phyloP scores from a whole-genome alignment of 495 filamentous ascomycete genomes.

The Amphirosellinia nigrospora region DNA sequence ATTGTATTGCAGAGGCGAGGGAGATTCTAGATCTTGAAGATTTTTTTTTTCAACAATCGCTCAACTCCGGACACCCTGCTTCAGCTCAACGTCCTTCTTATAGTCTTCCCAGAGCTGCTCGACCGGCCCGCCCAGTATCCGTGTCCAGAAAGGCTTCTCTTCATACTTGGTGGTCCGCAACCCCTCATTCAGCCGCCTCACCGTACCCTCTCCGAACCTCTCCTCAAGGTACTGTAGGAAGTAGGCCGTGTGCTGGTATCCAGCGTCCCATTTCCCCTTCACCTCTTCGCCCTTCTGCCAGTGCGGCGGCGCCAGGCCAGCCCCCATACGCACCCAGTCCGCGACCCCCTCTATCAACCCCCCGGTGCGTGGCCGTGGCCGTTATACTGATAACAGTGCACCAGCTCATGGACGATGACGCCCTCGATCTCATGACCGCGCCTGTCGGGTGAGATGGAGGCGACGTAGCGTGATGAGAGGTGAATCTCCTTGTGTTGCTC shows the following conservation, averaged over 20 bases:
- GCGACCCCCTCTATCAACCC: constrained; percentile 93
- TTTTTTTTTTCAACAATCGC: neutral
- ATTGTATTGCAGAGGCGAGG: constrained; percentile 13
- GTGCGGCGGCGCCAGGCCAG: constrained; percentile 77
- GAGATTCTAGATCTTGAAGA: constrained; percentile 2
- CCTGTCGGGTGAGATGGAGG: constrained; percentile 46
- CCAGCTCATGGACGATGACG: constrained; percentile 89
- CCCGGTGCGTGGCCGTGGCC: constrained; percentile 68
- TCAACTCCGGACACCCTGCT: neutral
- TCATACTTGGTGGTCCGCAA: constrained; percentile 64
- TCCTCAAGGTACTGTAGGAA: constrained; percentile 80
- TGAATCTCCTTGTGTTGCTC: constrained; percentile 93
- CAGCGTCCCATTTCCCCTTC: constrained; percentile 78
- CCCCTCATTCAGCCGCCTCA: constrained; percentile 76
- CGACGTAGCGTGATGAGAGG: constrained; percentile 79
- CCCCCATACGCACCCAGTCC: constrained; percentile 86
- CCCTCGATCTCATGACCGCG: constrained; percentile 74
- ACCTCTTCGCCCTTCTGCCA: constrained; percentile 68
- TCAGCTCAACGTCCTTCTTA: constrained; percentile 26
- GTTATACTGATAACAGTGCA: constrained; percentile 93
- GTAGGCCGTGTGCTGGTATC: constrained; percentile 91
- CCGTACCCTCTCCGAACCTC: constrained; percentile 69
- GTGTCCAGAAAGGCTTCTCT: constrained; percentile 71
- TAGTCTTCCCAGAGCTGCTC: constrained; percentile 80
- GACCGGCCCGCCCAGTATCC: constrained; percentile 68